Conservation (phyloP, 495 filamentous ascomycete species). For the Wilcoxina mikolae region DNA sequence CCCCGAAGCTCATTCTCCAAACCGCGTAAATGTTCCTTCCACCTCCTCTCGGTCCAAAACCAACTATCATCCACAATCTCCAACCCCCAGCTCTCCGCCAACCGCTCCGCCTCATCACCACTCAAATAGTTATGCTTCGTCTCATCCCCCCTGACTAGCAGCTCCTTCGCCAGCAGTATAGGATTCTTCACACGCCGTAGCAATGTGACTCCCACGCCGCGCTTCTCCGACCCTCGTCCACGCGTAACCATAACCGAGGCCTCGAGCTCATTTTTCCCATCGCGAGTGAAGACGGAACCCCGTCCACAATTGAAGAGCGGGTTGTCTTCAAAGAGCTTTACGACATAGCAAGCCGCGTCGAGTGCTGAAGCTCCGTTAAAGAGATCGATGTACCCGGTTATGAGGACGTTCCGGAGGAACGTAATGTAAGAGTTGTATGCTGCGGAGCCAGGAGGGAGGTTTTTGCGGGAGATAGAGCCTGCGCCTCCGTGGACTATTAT, state of each 20-base stretch:
- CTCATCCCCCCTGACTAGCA: conserved; percentile 48
- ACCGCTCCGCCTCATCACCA: conserved; percentile 48
- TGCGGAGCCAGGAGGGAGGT: conserved; percentile 40
- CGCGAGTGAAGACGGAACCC: conserved; percentile 72
- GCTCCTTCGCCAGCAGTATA: conserved; percentile 55
- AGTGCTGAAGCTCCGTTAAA: conserved; percentile 45
- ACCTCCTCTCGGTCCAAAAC: conserved; percentile 64
- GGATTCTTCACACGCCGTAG: conserved; percentile 63
- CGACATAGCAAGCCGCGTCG: conserved; percentile 60
- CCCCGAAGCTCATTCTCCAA: conserved; percentile 34
- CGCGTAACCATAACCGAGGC: conserved; percentile 76
- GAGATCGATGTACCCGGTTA: conserved; percentile 31
- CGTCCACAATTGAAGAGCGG: conserved; percentile 74
- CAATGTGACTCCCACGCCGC: conserved; percentile 60
- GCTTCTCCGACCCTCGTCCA: conserved; percentile 45
- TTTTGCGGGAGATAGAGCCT: conserved; percentile 58
- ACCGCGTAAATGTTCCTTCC: conserved; percentile 66
- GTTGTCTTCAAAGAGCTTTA: conserved; percentile 62
- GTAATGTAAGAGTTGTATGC: conserved; percentile 16
- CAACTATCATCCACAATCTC: conserved; percentile 55
- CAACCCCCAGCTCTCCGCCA: conserved; percentile 51
- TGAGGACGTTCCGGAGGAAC: conserved; percentile 30
- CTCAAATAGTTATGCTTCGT: conserved; percentile 49
- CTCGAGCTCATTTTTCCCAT: conserved; percentile 74
- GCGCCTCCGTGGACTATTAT: conserved; percentile 72